phyloP scores from a whole-genome alignment of 2,329 filamentous ascomycete genomes.

The Stemphylium beticola region DNA sequence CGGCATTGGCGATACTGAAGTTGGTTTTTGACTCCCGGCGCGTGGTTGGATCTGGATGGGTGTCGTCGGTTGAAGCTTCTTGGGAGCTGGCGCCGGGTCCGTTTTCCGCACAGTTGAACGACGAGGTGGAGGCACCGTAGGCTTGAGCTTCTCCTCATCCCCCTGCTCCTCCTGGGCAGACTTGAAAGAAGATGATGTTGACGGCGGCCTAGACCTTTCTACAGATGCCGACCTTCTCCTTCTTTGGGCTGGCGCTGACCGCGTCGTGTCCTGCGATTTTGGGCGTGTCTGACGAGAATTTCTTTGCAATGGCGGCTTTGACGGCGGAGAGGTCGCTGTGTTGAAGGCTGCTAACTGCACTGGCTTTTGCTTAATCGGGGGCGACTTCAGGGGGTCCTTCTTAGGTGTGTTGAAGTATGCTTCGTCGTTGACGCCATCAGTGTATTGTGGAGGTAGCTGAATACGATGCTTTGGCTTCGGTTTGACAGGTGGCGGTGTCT shows the following conservation, averaged over 20 bases:
- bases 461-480: slow-evolving; percentile 40
- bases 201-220: slow-evolving; percentile 34
- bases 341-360: slow-evolving; percentile 28
- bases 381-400: slow-evolving; percentile 34
- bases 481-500: slow-evolving; percentile 35
- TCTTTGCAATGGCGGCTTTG: slow-evolving; percentile 27
- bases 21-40: slow-evolving; percentile 40
- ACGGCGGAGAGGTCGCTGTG: slow-evolving; percentile 21
- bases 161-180: slow-evolving; percentile 46
- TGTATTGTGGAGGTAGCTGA: slow-evolving; percentile 20
- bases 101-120: slow-evolving; percentile 31
- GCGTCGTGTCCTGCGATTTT: slow-evolving; percentile 32
- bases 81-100: slow-evolving; percentile 10
- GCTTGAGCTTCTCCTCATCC: slow-evolving; percentile 38
- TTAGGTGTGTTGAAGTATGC: slow-evolving; percentile 26
- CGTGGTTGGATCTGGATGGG: slow-evolving; percentile 38
- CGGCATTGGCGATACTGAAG: slow-evolving; percentile 30
- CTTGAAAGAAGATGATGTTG: slow-evolving; percentile 43
- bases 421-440: slow-evolving; percentile 20
- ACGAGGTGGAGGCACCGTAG: slow-evolving; percentile 45
- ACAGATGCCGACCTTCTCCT: slow-evolving; percentile 35
- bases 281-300: slow-evolving; percentile 26
- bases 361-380: slow-evolving; percentile 35
- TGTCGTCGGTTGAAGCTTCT: slow-evolving; percentile 21
- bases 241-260: slow-evolving; percentile 23